Conservation (phyloP, 2,329 filamentous ascomycete genomes). For the Phialophora macrospora region DNA sequence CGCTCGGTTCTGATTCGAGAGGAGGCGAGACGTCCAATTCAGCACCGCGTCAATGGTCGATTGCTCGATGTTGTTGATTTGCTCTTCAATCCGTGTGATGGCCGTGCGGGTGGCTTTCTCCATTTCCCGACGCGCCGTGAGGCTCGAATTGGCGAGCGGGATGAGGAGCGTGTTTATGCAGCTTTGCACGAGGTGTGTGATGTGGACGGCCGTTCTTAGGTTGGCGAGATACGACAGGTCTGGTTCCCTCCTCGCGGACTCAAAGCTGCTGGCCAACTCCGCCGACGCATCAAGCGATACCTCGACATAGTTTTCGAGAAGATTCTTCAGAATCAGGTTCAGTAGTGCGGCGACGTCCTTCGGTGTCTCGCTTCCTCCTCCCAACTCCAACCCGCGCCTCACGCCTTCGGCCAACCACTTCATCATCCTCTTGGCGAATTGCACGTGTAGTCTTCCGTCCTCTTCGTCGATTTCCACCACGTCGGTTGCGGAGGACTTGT, state of each 20-base stretch:
- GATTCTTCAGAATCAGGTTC: slow-evolving; percentile 79
- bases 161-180: slow-evolving; percentile 90
- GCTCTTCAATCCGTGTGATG: slow-evolving; percentile 80
- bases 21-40: slow-evolving; percentile 74
- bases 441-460: slow-evolving; percentile 79
- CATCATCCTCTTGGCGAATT: slow-evolving; percentile 96
- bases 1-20: slow-evolving; percentile 80
- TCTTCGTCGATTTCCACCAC: slow-evolving; percentile 83
- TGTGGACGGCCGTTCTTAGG: slow-evolving; percentile 80
- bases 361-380: slow-evolving; percentile 82
- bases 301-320: slow-evolving; percentile 81
- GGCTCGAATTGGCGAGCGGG: slow-evolving; percentile 83
- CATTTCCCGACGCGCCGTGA: slow-evolving; percentile 87
- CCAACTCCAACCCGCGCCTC: slow-evolving; percentile 87
- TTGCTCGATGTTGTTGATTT: slow-evolving; percentile 73
- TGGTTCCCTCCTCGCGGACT: slow-evolving; percentile 80
- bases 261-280: slow-evolving; percentile 75
- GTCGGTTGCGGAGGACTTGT: slow-evolving; percentile 67
- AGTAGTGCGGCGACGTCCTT: slow-evolving; percentile 90
- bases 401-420: slow-evolving; percentile 97
- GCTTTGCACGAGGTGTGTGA: slow-evolving; percentile 90
- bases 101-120: slow-evolving; percentile 77
- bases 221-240: slow-evolving; percentile 82
- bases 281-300: slow-evolving; percentile 70
- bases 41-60: slow-evolving; percentile 73